These are phyloP conservation scores for Umbelopsis isabellina DNA, from an alignment of 192 early-diverging fungal species.

Conservation along the genomic window DNA sequence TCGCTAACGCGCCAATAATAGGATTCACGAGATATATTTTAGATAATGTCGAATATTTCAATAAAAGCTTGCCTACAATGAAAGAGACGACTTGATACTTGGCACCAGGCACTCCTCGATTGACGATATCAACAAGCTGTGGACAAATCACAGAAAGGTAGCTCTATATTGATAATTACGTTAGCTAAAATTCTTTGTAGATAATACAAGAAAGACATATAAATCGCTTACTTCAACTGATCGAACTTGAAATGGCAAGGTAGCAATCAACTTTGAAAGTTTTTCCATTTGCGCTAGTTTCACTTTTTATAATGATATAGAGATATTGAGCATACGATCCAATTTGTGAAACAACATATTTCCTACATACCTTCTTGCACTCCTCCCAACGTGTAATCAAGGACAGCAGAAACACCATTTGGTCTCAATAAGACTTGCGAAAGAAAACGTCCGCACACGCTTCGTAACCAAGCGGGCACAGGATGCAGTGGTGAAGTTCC, in stretches of 20 bases:
- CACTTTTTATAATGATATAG: constrained; percentile 25
- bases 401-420: constrained; percentile 60
- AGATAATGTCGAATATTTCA: constrained; percentile 49
- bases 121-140: constrained; percentile 45
- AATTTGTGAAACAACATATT: background rate
- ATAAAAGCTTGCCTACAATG: constrained; percentile 53
- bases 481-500: constrained; percentile 55
- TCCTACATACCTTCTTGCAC: constrained; percentile 44
- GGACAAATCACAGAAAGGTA: constrained; percentile 57
- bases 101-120: constrained; percentile 15
- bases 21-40: constrained; percentile 54
- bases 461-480: constrained; percentile 64
- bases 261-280: constrained; percentile 58
- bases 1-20: constrained; percentile 42
- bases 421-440: constrained; percentile 69
- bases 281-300: constrained; percentile 59
- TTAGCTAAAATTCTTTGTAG: background rate
- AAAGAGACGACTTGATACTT: constrained; percentile 50
- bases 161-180: constrained; percentile 27
- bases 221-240: constrained; percentile 52
- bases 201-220: background rate
- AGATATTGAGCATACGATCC: too few relatives aligned
- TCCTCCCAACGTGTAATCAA: constrained; percentile 71
- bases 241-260: constrained; percentile 59
- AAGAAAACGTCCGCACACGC: constrained; percentile 68